Evolutionary conservation across 1,284 basidiomycete species (phyloP).

Genomic region (Cryptococcus sp.): DNA sequence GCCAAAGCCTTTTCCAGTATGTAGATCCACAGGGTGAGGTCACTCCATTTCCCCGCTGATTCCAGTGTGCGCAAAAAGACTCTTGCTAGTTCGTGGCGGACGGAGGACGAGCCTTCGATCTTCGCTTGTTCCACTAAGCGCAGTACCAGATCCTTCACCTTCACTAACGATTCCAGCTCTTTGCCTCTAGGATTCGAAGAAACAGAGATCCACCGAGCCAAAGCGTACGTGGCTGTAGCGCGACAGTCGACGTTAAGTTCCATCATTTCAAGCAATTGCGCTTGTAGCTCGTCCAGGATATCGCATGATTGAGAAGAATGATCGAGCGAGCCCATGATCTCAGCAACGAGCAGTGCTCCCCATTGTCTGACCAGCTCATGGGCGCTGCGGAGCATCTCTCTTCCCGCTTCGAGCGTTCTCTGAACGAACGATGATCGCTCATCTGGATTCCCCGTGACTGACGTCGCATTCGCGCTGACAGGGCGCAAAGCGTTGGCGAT

Average conservation of each 20-base stretch:
- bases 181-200: neutral
- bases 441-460: constrained; percentile 12
- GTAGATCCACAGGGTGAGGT: constrained; percentile 20
- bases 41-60: constrained; percentile 22
- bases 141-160: constrained; percentile 9
- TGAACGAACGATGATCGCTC: constrained; percentile 23
- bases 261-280: constrained; percentile 20
- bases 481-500: constrained; percentile 23
- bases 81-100: constrained; percentile 33
- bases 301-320: neutral
- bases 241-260: constrained; percentile 29
- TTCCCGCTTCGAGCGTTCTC: constrained; percentile 20
- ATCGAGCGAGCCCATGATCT: constrained; percentile 15
- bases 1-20: constrained; percentile 16
- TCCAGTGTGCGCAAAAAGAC: constrained; percentile 22
- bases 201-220: constrained; percentile 25
- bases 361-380: constrained; percentile 34
- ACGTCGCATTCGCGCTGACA: too few species aligned
- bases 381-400: constrained; percentile 26
- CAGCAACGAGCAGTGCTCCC: constrained; percentile 38
- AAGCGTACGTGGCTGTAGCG: constrained; percentile 34
- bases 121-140: constrained; percentile 15
- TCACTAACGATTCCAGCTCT: neutral
- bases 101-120: constrained; percentile 34
- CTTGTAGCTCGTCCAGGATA: constrained; percentile 4